Percentiles rank a stretch among this genome's conserved stretches.
These are phyloP conservation scores for Onygenales sp. DNA, from an alignment of 2,329 filamentous ascomycete species.

Conservation along the genomic window DNA sequence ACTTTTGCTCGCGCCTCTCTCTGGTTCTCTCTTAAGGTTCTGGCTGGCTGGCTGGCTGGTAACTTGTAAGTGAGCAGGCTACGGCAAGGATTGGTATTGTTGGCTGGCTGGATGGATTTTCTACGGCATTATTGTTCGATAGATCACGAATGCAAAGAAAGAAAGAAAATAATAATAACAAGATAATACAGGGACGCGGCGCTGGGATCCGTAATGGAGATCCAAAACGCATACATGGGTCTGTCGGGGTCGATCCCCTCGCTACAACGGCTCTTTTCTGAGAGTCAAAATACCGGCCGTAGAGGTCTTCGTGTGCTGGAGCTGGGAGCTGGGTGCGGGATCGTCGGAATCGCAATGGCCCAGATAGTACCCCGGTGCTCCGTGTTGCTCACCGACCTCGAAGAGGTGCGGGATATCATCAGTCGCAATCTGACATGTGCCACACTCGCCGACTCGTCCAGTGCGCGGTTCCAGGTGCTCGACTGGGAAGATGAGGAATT, in stretches of 20 bases:
- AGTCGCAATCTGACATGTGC: slow-evolving; percentile 44
- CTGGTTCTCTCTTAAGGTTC: no score
- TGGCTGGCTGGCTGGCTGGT: background rate
- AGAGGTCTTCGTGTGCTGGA: slow-evolving; percentile 47
- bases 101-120: no score
- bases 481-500: slow-evolving; percentile 53
- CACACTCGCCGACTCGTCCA: slow-evolving; percentile 33
- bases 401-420: slow-evolving; percentile 54
- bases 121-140: no score
- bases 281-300: slow-evolving; percentile 12
- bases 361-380: slow-evolving; percentile 42
- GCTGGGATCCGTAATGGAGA: slow-evolving; percentile 45
- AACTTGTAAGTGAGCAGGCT: background rate
- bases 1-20: background rate
- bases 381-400: slow-evolving; percentile 55
- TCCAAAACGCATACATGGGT: slow-evolving; percentile 35
- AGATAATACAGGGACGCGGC: slow-evolving; percentile 44
- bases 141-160: no score
- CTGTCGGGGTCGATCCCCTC: slow-evolving; percentile 15
- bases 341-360: slow-evolving; percentile 56
- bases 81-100: no score
- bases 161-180: background rate
- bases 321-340: slow-evolving; percentile 59
- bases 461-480: slow-evolving; percentile 42
- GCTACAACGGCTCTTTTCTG: slow-evolving; percentile 25